Percentiles rank a stretch among this genome's conserved stretches.
These are phyloP conservation scores for Ophiobolus disseminans DNA, from an alignment of 2,329 filamentous ascomycete species.

Conservation along the genomic window DNA sequence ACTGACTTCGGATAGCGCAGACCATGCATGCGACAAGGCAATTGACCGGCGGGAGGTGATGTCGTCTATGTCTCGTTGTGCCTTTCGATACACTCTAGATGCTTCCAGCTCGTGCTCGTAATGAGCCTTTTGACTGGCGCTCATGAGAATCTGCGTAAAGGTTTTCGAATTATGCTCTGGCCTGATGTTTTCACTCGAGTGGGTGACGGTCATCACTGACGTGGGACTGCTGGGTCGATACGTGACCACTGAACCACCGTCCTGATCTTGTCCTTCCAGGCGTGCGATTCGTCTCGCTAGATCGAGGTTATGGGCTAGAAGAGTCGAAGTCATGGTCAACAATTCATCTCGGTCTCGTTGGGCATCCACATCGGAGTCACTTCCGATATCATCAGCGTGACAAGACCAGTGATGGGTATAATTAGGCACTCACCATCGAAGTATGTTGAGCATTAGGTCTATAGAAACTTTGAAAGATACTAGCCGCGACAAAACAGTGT, in stretches of 20 bases:
- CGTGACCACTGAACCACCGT: background rate
- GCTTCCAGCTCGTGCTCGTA: conserved; percentile 10
- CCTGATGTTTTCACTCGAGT: background rate
- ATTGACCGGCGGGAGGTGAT: conserved; percentile 8
- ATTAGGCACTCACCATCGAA: conserved; percentile 12
- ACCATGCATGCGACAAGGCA: conserved; percentile 11
- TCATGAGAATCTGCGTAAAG: background rate
- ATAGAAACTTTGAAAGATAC: conserved; percentile 7
- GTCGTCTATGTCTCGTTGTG: background rate
- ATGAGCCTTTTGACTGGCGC: background rate
- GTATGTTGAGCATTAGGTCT: conserved; percentile 13
- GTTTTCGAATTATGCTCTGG: background rate
- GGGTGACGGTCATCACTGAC: background rate
- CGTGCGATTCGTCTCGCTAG: background rate
- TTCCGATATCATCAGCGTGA: background rate
- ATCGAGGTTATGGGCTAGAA: conserved; percentile 6
- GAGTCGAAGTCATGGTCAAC: background rate
- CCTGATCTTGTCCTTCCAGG: background rate
- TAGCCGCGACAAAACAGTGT: conserved; percentile 1
- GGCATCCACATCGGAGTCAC: conserved; percentile 11
- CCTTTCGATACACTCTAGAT: conserved; percentile 13
- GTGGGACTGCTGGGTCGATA: background rate
- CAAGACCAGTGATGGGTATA: background rate
- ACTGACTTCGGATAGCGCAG: conserved; percentile 12
- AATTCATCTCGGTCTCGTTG: conserved; percentile 1